Conservation (phyloP, 2,329 filamentous ascomycete species). For the Ophiostoma sp. region DNA sequence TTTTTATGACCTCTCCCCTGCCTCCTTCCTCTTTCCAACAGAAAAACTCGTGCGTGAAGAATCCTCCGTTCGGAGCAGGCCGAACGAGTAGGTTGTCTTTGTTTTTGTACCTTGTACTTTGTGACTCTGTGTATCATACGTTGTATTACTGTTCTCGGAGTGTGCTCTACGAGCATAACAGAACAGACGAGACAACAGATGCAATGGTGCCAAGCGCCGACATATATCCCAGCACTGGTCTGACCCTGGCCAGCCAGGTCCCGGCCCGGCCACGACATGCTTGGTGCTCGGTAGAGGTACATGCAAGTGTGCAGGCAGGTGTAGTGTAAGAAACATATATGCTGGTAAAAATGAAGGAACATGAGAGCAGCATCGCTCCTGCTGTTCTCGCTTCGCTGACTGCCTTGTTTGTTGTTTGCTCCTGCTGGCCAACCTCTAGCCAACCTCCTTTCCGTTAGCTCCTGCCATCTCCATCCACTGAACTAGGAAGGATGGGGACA, state of each 20-base stretch:
- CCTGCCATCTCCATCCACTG: constrained; percentile 7
- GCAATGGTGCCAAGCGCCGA: neutral
- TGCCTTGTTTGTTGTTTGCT: neutral
- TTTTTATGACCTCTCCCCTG: neutral
- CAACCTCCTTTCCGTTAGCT: constrained; percentile 21
- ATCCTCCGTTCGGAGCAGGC: constrained; percentile 2
- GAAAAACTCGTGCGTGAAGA: constrained; percentile 14
- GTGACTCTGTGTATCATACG: neutral
- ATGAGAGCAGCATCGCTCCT: constrained; percentile 3
- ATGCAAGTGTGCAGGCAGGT: neutral
- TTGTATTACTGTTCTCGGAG: neutral
- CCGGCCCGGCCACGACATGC: neutral
- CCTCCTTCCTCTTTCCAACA: neutral
- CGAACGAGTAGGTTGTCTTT: constrained; percentile 3
- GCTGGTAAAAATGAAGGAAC: neutral
- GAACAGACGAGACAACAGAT: neutral
- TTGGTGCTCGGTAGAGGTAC: neutral
- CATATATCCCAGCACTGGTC: neutral
- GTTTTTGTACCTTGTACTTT: neutral
- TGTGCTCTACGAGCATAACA: neutral
- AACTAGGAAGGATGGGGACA: constrained; percentile 3
- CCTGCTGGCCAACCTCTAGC: constrained; percentile 17
- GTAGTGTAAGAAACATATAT: no score
- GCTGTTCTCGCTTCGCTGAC: neutral
- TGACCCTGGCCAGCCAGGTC: neutral